These are phyloP conservation scores for Cryptomeria japonica DNA, from an alignment of 75 land plant species.

Conservation along the genomic window DNA sequence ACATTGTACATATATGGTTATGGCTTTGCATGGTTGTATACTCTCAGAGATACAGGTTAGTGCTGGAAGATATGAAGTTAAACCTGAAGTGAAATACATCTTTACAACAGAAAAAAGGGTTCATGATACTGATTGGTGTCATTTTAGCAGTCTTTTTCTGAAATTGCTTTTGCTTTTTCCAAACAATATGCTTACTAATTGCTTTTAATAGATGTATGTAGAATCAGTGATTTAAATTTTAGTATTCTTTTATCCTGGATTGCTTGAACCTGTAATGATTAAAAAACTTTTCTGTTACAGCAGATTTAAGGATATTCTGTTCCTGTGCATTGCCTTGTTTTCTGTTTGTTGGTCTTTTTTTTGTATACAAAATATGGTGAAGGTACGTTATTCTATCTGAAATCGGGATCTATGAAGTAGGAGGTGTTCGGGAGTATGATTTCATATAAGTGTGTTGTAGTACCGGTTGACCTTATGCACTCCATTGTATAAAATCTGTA, in stretches of 20 bases:
- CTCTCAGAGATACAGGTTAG: conserved; percentile 86
- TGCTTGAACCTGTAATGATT: neutral
- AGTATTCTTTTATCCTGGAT: neutral
- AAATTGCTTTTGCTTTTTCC: neutral
- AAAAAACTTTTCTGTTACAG: neutral
- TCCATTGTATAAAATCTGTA: neutral
- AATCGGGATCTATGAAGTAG: neutral
- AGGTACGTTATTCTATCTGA: neutral
- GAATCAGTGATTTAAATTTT: neutral
- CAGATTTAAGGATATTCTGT: neutral
- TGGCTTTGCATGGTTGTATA: conserved; percentile 82
- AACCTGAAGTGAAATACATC: neutral
- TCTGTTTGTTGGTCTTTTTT: neutral
- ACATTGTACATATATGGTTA: conserved; percentile 77
- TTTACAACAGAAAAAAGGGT: neutral
- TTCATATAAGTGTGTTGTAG: neutral
- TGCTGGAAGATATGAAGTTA: neutral
- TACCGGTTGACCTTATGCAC: neutral
- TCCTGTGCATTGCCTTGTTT: neutral
- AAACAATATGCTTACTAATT: neutral
- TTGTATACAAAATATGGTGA: neutral
- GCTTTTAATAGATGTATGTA: neutral
- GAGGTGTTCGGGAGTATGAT: neutral
- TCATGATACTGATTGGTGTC: neutral
- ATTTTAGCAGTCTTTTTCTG: neutral